A percentile compares a stretch with the other conserved stretches of the same genome.
phyloP scores from a whole-genome alignment of 441 rosid genomes.

The Theobroma grandiflorum region DNA sequence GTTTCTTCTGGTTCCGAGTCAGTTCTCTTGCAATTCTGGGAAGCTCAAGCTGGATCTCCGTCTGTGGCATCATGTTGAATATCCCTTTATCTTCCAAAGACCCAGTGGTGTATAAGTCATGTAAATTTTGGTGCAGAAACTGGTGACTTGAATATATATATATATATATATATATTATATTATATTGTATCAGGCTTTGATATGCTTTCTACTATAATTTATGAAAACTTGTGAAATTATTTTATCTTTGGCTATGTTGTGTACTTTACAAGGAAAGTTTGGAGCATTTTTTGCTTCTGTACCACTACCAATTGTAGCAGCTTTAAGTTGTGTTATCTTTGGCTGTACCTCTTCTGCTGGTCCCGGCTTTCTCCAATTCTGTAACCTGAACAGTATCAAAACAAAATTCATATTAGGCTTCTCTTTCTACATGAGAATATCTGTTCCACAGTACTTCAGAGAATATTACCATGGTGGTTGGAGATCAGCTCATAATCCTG shows the following conservation, averaged over 20 bases:
- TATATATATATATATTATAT: neutral
- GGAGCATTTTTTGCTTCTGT: constrained; percentile 82
- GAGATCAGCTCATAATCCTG: constrained; percentile 37
- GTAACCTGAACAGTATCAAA: constrained; percentile 73
- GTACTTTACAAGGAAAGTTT: constrained; percentile 56
- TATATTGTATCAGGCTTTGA: neutral
- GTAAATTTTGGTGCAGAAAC: neutral
- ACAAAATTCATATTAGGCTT: constrained; percentile 68
- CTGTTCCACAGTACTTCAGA: constrained; percentile 72
- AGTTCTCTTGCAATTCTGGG: constrained; percentile 26
- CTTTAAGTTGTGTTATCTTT: constrained; percentile 65
- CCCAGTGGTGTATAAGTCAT: neutral
- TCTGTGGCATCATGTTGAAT: neutral
- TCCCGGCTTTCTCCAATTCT: constrained; percentile 68
- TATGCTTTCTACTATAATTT: neutral
- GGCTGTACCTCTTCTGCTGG: constrained; percentile 75
- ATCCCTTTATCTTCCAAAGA: neutral
- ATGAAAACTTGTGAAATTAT: too few relatives aligned
- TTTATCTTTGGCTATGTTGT: neutral
- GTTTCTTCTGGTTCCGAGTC: constrained; percentile 41
- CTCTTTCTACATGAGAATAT: constrained; percentile 74
- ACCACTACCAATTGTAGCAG: constrained; percentile 72
- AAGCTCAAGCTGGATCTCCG: constrained; percentile 39
- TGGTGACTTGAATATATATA: neutral
- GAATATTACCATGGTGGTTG: constrained; percentile 53